Evolutionary conservation across 345 rosid genomes (phyloP).

Genomic region (Dovyalis caffra): DNA sequence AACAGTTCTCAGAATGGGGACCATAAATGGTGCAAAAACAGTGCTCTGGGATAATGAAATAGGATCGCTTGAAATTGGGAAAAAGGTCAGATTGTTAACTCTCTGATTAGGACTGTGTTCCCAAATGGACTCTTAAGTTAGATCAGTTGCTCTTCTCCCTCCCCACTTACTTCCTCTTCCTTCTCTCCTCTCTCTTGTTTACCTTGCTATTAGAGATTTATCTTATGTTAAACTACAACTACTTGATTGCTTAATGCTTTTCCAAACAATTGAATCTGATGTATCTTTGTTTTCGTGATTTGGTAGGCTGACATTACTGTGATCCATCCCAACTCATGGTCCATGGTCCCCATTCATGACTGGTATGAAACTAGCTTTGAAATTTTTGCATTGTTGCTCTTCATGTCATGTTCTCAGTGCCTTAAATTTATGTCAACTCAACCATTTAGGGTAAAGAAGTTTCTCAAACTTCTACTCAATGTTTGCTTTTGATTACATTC

Average conservation of each 20-base stretch:
- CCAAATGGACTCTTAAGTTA: neutral
- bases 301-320: conserved; percentile 66
- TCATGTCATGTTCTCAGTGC: neutral
- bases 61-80: conserved; percentile 65
- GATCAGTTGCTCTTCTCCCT: neutral
- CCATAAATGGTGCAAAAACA: conserved; percentile 66
- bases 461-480: neutral
- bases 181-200: neutral
- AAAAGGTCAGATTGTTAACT: conserved; percentile 44
- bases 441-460: neutral
- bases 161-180: neutral
- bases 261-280: conserved; percentile 9
- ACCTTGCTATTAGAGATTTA: neutral
- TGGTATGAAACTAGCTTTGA: conserved; percentile 35
- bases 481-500: neutral
- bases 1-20: conserved; percentile 51
- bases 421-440: neutral
- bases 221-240: neutral
- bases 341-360: conserved; percentile 67
- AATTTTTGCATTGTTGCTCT: neutral
- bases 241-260: conserved; percentile 5
- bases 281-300: conserved; percentile 10
- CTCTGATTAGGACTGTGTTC: neutral
- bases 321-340: conserved; percentile 50
- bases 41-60: conserved; percentile 72